Percentiles rank a stretch among this genome's conserved stretches.
phyloP scores from a whole-genome alignment of 192 early-diverging fungal genomes.

The Coemansia sp. region DNA sequence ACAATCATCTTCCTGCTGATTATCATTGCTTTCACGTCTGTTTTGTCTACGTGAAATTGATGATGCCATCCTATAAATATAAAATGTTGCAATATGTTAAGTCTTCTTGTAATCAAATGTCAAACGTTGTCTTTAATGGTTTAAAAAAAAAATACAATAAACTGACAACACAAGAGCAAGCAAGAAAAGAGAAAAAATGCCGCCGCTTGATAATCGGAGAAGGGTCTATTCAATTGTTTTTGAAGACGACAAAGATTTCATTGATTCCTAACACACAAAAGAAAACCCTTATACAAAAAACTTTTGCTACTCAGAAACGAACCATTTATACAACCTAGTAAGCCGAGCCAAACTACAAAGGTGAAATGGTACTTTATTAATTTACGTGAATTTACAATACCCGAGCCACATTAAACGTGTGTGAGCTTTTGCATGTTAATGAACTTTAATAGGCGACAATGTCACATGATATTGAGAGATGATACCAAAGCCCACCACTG shows the following conservation, averaged over 20 bases:
- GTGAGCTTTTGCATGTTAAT: background rate
- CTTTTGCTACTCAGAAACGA: too few relatives aligned
- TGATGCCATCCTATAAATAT: background rate
- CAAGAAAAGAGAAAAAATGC: background rate
- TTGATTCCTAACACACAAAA: too few relatives aligned
- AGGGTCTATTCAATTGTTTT: background rate
- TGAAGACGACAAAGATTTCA: too few relatives aligned
- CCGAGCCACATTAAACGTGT: too few relatives aligned
- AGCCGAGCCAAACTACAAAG: too few relatives aligned
- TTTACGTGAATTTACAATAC: too few relatives aligned
- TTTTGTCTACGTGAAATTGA: background rate
- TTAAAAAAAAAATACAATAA: background rate
- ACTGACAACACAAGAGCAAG: background rate
- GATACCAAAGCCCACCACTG: background rate
- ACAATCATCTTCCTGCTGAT: background rate
- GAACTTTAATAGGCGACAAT: background rate
- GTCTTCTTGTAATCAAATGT: background rate
- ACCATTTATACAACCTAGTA: too few relatives aligned
- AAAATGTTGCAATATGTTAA: background rate
- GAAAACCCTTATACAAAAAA: too few relatives aligned
- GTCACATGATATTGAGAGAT: background rate
- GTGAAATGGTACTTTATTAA: too few relatives aligned
- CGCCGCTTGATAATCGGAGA: too few relatives aligned
- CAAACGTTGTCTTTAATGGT: background rate
- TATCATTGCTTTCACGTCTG: background rate